A percentile compares a stretch with the other conserved stretches of the same genome.
Evolutionary conservation across 2,329 filamentous ascomycete species (phyloP).

Genomic region (Zasmidium cellare): DNA sequence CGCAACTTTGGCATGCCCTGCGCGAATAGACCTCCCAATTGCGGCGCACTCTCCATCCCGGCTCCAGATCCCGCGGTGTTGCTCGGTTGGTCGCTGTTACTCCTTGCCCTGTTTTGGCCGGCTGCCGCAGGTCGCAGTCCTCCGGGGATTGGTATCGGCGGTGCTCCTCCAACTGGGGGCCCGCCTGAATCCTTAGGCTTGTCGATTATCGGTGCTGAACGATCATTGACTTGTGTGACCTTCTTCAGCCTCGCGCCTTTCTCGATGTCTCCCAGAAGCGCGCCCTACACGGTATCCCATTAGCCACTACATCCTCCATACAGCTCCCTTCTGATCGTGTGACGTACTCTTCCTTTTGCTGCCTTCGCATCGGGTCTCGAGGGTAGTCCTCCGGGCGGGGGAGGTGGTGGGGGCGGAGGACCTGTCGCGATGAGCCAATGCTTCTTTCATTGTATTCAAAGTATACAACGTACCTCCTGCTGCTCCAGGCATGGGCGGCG

Average conservation of each 20-base stretch:
- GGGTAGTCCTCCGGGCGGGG: conserved; percentile 57
- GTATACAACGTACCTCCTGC: conserved; percentile 51
- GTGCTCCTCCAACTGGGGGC: conserved; percentile 70
- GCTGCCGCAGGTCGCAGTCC: conserved; percentile 72
- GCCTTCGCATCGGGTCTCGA: conserved; percentile 57
- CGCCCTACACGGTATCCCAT: conserved; percentile 59
- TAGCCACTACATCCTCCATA: not conserved
- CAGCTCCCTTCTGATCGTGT: not conserved
- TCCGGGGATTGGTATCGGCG: conserved; percentile 76
- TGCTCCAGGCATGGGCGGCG: conserved; percentile 59
- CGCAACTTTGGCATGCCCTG: conserved; percentile 94
- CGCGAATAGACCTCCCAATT: conserved; percentile 84
- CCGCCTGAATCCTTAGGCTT: conserved; percentile 54
- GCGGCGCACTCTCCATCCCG: conserved; percentile 66
- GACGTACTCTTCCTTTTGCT: conserved; percentile 63
- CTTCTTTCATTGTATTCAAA: not conserved
- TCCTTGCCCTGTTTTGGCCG: conserved; percentile 66
- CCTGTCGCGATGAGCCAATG: conserved; percentile 14
- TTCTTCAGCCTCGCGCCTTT: conserved; percentile 83
- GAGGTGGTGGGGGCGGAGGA: conserved; percentile 54
- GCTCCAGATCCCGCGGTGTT: conserved; percentile 46
- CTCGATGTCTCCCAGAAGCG: conserved; percentile 81
- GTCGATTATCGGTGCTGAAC: conserved; percentile 74
- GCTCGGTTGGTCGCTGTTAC: conserved; percentile 73
- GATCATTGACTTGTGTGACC: conserved; percentile 79